Conservation (phyloP, 139 green algal species). For the Coccomyxa sp. region DNA sequence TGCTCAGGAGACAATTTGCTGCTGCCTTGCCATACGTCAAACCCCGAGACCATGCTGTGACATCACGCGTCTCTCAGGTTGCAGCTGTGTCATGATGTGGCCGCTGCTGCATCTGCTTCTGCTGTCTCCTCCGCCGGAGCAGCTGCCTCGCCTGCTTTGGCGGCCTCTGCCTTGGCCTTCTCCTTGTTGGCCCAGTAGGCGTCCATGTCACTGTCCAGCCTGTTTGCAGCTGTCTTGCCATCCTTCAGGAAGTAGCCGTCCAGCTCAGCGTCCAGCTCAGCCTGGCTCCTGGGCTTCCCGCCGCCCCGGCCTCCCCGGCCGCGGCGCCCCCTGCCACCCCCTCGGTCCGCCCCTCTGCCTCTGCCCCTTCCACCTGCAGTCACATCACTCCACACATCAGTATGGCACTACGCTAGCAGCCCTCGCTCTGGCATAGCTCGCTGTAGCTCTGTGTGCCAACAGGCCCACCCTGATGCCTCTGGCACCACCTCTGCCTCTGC, state of each 20-base stretch:
- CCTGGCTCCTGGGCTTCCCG: not conserved
- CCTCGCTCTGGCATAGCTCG: too few species aligned
- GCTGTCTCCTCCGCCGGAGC: not conserved
- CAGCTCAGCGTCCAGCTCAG: not conserved
- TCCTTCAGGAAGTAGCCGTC: conserved; percentile 7
- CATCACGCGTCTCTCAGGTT: not conserved
- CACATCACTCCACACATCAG: too few species aligned
- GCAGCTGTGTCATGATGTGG: not conserved
- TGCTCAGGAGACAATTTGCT: not conserved
- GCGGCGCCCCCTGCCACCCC: not conserved
- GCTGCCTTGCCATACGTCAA: too few species aligned
- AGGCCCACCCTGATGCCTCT: too few species aligned
- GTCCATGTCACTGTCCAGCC: not conserved
- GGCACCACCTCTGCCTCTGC: too few species aligned
- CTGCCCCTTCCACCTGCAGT: not conserved
- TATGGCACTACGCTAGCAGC: too few species aligned
- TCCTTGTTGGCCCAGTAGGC: not conserved
- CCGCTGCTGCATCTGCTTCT: not conserved
- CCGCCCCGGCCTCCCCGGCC: not conserved
- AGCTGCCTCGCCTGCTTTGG: not conserved
- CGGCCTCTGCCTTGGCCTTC: not conserved
- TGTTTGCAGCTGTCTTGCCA: not conserved
- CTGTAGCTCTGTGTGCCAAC: too few species aligned
- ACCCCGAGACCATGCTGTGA: not conserved
- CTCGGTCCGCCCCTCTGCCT: not conserved